Evolutionary conservation across 2,329 filamentous ascomycete genomes (phyloP).

Genomic region (Aspergillus sp.): DNA sequence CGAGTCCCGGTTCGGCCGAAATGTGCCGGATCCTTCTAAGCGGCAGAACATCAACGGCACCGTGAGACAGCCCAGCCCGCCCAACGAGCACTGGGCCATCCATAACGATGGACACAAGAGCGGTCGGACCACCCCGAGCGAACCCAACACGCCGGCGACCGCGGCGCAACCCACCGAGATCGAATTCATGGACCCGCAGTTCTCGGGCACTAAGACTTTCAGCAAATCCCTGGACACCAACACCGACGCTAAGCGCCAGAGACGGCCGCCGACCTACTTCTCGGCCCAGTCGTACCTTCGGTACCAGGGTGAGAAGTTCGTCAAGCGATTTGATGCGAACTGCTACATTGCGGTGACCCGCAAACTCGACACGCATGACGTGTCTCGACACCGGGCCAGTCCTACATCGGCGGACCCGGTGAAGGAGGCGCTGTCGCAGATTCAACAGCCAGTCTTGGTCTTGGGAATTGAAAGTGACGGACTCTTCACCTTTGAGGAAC

Average conservation of each 20-base stretch:
- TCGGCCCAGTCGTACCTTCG: conserved; percentile 96
- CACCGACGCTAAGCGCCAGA: conserved; percentile 27
- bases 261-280: conserved; percentile 77
- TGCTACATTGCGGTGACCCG: conserved; percentile 99
- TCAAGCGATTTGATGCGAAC: conserved; percentile 95
- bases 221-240: conserved; percentile 32
- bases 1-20: conserved; percentile 90
- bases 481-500: conserved; percentile 94
- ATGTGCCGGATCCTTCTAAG: conserved; percentile 81
- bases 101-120: conserved; percentile 79
- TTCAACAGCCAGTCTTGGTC: conserved; percentile 86
- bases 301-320: conserved; percentile 95
- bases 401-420: conserved; percentile 51
- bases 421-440: conserved; percentile 72
- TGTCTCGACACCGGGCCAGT: conserved; percentile 70
- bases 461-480: conserved; percentile 95
- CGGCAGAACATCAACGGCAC: conserved; percentile 77
- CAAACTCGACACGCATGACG: conserved; percentile 95
- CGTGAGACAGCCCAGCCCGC: conserved; percentile 59
- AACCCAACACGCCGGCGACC: conserved; percentile 28
- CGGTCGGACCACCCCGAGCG: conserved; percentile 45
- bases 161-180: conserved; percentile 28
- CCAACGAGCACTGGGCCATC: conserved; percentile 73
- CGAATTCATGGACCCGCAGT: conserved; percentile 64
- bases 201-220: conserved; percentile 63